Percentiles rank a stretch among this genome's conserved stretches.
These are phyloP conservation scores for Dispira parvispora DNA, from an alignment of 192 early-diverging fungal species.

Conservation along the genomic window DNA sequence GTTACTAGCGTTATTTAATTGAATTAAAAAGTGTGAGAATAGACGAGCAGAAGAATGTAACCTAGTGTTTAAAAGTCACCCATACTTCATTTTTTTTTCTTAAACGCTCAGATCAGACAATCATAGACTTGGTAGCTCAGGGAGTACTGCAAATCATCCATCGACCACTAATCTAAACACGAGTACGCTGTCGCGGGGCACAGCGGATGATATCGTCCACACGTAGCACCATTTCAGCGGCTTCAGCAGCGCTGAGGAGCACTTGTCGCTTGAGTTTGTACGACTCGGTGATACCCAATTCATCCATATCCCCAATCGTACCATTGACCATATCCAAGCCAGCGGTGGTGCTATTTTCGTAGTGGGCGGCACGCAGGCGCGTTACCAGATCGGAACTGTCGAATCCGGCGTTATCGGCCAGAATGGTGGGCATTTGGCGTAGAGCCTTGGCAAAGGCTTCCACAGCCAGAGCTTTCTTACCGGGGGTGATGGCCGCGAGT, in stretches of 20 bases:
- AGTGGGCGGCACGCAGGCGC: slow-evolving; percentile 82
- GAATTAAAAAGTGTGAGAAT: too few relatives aligned
- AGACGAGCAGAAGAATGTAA: too few relatives aligned
- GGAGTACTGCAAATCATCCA: too few relatives aligned
- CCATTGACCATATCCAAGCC: slow-evolving; percentile 86
- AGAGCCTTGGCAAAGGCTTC: slow-evolving; percentile 90
- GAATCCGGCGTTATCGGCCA: slow-evolving; percentile 94
- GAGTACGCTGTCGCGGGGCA: slow-evolving; percentile 38
- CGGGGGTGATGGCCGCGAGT: slow-evolving; percentile 72
- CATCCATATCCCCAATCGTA: slow-evolving; percentile 57
- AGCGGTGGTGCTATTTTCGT: slow-evolving; percentile 53
- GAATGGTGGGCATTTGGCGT: slow-evolving; percentile 90
- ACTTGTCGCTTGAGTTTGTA: slow-evolving; percentile 95
- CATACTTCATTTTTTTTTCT: too few relatives aligned
- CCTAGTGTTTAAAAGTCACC: too few relatives aligned
- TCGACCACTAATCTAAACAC: not conserved
- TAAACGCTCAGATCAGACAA: too few relatives aligned
- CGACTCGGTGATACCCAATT: slow-evolving; percentile 85
- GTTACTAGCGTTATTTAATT: too few relatives aligned
- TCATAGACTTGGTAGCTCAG: too few relatives aligned
- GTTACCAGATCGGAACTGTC: slow-evolving; percentile 89
- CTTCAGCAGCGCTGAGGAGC: slow-evolving; percentile 83
- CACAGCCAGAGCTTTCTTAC: slow-evolving; percentile 89
- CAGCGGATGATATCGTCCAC: slow-evolving; percentile 98
- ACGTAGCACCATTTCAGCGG: slow-evolving; percentile 91